Evolutionary conservation across 495 filamentous ascomycete genomes (phyloP), one percentile per base, ranked within the genome.

Genomic region (Talaromyces wortmannii): DNA sequence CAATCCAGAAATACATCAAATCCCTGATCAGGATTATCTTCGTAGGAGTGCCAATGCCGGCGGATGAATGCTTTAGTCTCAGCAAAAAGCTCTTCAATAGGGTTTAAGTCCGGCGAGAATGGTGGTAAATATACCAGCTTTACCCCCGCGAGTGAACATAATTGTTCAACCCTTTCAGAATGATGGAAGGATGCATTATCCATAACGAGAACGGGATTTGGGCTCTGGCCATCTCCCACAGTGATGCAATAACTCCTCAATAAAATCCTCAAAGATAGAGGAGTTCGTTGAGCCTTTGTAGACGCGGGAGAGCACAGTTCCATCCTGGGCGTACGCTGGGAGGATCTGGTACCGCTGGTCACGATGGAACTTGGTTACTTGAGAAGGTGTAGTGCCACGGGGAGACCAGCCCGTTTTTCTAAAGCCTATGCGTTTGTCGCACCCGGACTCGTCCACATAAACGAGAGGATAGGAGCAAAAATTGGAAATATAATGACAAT

Each of bases 191-290:
- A n/a, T n/a, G n/a, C n/a, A n/a, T n/a, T n/a, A n/a, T n/a, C n/a
- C n/a, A 73, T 72, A 17, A 73, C 48, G 40, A 75, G 50, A 8
- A 75, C n/a, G 64, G 7, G 59, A 73, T 43, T 63, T 69, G n/a
- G 58, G 70, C 49, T 69, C 63, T 10, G 65, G 72, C 61, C 56
- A 77, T 57, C 48, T 65, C 31, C 62, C 55, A 54, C 55, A 71
- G 44, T 69, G 56, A 16, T 30, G 59, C 30, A 76, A 62, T n/a
- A 68, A 59, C 59, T 73, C 51, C 55, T 70, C 62, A 32, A 71
- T 62, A 52, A 71, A 75, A 42, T 65, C 60, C 50, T 73, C 58
- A 57, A 75, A 75, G n/a, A 69, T 48, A 6, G 45, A 47, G 50
- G 60, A 61, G 62, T 72, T 63, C 32, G 59, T 73, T 5, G 61